Conservation (phyloP, 208 protist species). For the Naegleria lovaniensis region DNA sequence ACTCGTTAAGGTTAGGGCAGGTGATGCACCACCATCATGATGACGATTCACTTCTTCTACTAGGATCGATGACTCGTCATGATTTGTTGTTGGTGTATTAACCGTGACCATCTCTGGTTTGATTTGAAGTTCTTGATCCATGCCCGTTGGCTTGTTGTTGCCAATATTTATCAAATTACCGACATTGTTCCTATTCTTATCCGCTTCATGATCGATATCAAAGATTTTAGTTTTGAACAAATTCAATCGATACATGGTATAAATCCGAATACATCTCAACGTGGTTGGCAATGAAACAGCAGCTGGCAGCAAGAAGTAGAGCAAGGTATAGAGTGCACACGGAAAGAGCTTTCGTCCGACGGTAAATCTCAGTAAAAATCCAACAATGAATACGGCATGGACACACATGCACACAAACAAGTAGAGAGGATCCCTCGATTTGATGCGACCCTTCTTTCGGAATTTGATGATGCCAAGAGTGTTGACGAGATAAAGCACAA, state of each 20-base stretch:
- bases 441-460: background rate
- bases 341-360: background rate
- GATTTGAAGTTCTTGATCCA: no score
- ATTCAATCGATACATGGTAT: background rate
- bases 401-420: background rate
- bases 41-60: no score
- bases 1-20: no score
- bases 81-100: no score
- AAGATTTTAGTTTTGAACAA: background rate
- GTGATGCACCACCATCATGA: no score
- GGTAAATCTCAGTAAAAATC: background rate
- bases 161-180: no score
- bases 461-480: background rate
- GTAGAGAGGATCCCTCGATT: background rate
- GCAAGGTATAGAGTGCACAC: background rate
- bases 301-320: background rate
- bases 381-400: background rate
- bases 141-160: no score
- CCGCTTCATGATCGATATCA: background rate
- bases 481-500: background rate
- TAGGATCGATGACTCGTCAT: no score
- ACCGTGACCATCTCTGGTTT: no score
- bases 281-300: background rate
- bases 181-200: no score
- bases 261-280: background rate